Percentiles rank a stretch among this genome's conserved stretches.
Evolutionary conservation across 352 stramenopile genomes (phyloP).

Genomic region (Globisporangium lucens): DNA sequence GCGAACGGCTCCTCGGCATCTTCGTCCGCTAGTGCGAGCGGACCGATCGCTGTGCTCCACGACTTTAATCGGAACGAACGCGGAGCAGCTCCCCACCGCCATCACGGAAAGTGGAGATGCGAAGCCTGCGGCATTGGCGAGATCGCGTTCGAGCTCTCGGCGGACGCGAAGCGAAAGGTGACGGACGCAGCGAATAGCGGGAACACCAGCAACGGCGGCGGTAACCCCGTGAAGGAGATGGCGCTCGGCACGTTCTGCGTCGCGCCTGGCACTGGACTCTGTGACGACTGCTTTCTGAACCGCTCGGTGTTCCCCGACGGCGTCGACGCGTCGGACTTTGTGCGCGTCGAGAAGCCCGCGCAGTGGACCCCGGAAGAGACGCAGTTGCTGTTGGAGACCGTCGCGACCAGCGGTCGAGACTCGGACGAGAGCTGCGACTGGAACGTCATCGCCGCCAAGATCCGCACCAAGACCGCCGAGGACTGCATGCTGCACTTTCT

Average conservation of each 20-base stretch:
- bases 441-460: constrained; percentile 68
- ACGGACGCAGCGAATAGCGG: constrained; percentile 16
- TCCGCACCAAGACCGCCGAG: constrained; percentile 66
- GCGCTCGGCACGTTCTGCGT: constrained; percentile 41
- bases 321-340: constrained; percentile 63
- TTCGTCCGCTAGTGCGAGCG: background rate
- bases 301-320: constrained; percentile 50
- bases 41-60: constrained; percentile 32
- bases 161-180: constrained; percentile 57
- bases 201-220: constrained; percentile 11
- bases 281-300: constrained; percentile 61
- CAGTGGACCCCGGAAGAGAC: constrained; percentile 52
- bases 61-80: constrained; percentile 14
- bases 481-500: constrained; percentile 81
- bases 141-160: constrained; percentile 55
- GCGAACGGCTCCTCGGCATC: constrained; percentile 7
- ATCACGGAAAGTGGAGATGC: constrained; percentile 22
- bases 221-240: constrained; percentile 34
- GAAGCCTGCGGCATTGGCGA: constrained; percentile 41
- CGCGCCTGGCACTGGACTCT: constrained; percentile 59
- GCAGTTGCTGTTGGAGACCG: constrained; percentile 43
- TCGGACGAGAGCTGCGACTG: constrained; percentile 59
- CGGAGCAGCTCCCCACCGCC: background rate
- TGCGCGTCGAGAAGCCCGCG: constrained; percentile 24
- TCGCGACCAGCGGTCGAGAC: constrained; percentile 28